phyloP scores from a whole-genome alignment of 2,329 filamentous ascomycete species.

The Cladosporium sp. region DNA sequence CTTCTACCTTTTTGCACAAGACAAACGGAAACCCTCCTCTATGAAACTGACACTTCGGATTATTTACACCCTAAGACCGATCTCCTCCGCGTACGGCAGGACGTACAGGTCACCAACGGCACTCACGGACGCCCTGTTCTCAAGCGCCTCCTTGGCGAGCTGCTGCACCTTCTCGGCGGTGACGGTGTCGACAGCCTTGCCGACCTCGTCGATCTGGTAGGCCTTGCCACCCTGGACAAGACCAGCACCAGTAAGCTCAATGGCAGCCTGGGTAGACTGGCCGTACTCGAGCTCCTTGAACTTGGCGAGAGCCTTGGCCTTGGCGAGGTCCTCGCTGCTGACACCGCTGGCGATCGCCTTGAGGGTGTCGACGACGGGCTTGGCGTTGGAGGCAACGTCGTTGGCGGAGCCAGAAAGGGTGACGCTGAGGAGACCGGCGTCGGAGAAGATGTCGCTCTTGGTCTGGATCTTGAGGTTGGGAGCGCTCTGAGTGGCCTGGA shows the following conservation, averaged over 20 bases:
- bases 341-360: conserved; percentile 73
- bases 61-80: conserved; percentile 90
- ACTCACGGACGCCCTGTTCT: conserved; percentile 84
- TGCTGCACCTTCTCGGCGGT: conserved; percentile 83
- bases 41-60: conserved; percentile 21
- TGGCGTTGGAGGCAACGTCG: conserved; percentile 71
- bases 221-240: conserved; percentile 79
- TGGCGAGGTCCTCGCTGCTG: conserved; percentile 81
- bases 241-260: conserved; percentile 81
- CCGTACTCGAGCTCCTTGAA: conserved; percentile 83
- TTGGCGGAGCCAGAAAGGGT: conserved; percentile 73
- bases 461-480: conserved; percentile 69
- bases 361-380: conserved; percentile 75
- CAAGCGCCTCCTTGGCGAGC: conserved; percentile 84
- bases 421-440: conserved; percentile 85
- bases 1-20: conserved; percentile 31
- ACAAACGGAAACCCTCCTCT: conserved; percentile 29
- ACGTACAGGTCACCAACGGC: conserved; percentile 88
- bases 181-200: conserved; percentile 77
- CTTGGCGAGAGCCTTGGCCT: conserved; percentile 90
- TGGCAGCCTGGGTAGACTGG: conserved; percentile 72
- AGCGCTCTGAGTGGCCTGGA: conserved; percentile 70
- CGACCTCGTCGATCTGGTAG: conserved; percentile 78
- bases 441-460: conserved; percentile 83
- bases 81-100: conserved; percentile 89